phyloP scores from a whole-genome alignment of 2,329 filamentous ascomycete species.

The Eurotiales sp. region DNA sequence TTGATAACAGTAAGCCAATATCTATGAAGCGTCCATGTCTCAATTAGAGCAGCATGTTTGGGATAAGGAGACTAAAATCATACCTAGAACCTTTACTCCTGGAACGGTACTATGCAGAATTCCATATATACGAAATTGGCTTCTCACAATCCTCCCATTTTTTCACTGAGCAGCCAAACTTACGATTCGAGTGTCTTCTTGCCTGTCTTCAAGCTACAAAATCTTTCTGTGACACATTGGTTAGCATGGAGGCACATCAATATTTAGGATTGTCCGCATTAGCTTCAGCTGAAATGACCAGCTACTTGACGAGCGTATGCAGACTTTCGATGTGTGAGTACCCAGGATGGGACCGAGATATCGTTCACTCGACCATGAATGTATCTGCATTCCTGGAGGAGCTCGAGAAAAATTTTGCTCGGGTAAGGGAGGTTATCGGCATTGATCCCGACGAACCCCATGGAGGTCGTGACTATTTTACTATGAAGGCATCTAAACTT shows the following conservation, averaged over 20 bases:
- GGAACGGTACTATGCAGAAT: conserved; percentile 4
- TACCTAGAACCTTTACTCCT: neutral
- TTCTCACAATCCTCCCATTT: neutral
- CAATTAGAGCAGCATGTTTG: no score
- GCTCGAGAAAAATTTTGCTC: neutral
- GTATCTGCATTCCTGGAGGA: neutral
- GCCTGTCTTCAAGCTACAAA: conserved; percentile 6
- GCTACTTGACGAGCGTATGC: neutral
- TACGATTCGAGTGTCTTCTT: neutral
- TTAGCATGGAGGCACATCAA: neutral
- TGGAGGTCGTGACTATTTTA: conserved; percentile 5
- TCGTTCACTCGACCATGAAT: conserved; percentile 3
- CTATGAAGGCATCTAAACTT: conserved; percentile 5
- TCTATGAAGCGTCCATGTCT: no score
- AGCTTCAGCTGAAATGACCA: neutral
- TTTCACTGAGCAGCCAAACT: neutral
- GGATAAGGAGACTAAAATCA: neutral
- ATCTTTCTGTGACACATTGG: neutral
- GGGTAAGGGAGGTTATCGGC: conserved; percentile 1
- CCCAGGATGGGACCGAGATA: neutral
- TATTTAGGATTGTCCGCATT: neutral
- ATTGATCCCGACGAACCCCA: neutral
- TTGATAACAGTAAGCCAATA: neutral
- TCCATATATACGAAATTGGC: conserved; percentile 5
- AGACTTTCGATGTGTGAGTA: conserved; percentile 3